Evolutionary conservation across 495 filamentous ascomycete genomes (phyloP), one percentile per base, ranked within the genome.

Genomic region (Penicillium daleae): DNA sequence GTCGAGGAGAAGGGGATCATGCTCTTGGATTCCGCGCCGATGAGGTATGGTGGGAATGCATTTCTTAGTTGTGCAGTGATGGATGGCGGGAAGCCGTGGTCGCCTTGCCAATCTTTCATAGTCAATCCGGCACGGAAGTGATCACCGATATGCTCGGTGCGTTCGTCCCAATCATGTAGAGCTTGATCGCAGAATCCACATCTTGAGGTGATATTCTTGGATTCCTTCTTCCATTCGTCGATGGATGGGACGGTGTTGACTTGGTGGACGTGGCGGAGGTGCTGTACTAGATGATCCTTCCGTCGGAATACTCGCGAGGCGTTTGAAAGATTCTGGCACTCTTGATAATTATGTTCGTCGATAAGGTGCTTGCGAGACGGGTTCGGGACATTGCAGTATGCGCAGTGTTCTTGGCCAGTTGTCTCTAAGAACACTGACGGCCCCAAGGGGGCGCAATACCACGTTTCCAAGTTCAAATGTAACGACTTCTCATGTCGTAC

Each of bases 241-340:
- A 92, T 89, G 3, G 77, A 64, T 13, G 78, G 68, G 9, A 80
- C 71, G 57, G 89, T 87, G 57, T 85, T 85, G 57, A 85, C 82
- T 37, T 81, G 76, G 69, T 94, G 90, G 21, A 91, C 84, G 3
- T 92, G 80, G 33, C 88, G 83, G 17, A 94, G 75, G 66, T 94
- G 91, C 63, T 94, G 90, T 6, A 87, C 78, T 0, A 94, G 80
- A 70, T 94, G 90, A 66, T 92, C 90, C 72, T 93, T 94, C n/a
- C 91, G 83, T 60, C 89, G 90, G 69, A 92, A 94, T 5, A 87
- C 89, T 9, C 89, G 83, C 39, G 86, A 82, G 15, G 87, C 80
- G 64, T 88, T 85, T 4, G 57, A 60, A 5, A 59, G 31, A 15
- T 54, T 51, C 51, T 85, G 82, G 64, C 90, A 93, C 13, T 83